Conservation (phyloP, 768 basidiomycete species). For the Filobasidium floriforme region DNA sequence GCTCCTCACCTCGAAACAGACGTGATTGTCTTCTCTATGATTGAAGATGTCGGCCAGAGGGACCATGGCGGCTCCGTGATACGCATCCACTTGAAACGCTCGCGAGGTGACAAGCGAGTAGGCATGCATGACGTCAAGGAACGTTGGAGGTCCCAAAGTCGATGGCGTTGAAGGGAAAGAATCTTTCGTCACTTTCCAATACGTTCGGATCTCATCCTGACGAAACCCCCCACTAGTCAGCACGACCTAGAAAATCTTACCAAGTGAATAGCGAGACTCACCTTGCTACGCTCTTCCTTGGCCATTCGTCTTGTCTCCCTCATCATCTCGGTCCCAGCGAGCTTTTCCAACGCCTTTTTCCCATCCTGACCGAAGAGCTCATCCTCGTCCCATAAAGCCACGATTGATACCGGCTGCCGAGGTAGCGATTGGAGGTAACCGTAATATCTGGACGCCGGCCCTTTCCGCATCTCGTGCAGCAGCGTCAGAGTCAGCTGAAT, state of each 20-base stretch:
- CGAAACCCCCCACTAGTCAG: neutral
- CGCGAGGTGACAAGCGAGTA: constrained; percentile 68
- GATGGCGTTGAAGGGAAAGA: constrained; percentile 23
- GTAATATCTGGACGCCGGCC: constrained; percentile 36
- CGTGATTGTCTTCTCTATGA: constrained; percentile 27
- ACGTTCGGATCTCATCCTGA: constrained; percentile 20
- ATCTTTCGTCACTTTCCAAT: constrained; percentile 15
- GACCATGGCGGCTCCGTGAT: constrained; percentile 72
- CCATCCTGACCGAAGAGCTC: constrained; percentile 33
- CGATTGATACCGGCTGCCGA: constrained; percentile 31
- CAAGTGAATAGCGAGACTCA: constrained; percentile 5
- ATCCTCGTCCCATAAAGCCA: constrained; percentile 41
- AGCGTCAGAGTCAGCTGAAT: constrained; percentile 41
- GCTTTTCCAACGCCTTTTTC: constrained; percentile 30
- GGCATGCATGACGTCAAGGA: constrained; percentile 51
- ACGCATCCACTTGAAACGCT: constrained; percentile 74
- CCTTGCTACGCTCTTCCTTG: constrained; percentile 23
- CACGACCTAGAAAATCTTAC: neutral
- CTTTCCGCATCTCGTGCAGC: constrained; percentile 42
- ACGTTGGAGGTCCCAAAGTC: constrained; percentile 24
- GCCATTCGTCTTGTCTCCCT: constrained; percentile 28
- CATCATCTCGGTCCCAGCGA: constrained; percentile 37
- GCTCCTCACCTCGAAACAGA: constrained; percentile 23
- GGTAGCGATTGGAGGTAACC: constrained; percentile 46
- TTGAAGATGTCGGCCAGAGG: constrained; percentile 65